These are phyloP conservation scores for Geotrichum klebahnii DNA, from an alignment of 1,139 yeast genomes.

Conservation along the genomic window DNA sequence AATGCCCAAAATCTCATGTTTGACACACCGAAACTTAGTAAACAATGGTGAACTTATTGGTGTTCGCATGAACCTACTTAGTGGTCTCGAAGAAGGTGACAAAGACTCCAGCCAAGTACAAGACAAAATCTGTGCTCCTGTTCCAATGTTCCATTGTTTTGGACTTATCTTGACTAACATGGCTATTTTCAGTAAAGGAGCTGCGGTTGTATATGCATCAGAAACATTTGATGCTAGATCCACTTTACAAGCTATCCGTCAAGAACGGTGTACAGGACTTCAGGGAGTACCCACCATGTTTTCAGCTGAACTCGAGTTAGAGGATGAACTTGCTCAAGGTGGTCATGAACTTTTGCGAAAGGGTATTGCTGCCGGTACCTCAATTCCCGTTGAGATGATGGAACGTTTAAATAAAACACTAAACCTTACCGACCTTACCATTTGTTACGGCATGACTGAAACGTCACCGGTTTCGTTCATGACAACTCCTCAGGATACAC, in stretches of 20 bases:
- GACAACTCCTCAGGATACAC: constrained; percentile 33
- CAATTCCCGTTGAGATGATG: constrained; percentile 37
- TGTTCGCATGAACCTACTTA: constrained; percentile 34
- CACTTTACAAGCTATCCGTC: constrained; percentile 30
- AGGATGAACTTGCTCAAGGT: constrained; percentile 28
- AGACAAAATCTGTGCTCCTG: constrained; percentile 37
- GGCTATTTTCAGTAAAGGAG: constrained; percentile 33
- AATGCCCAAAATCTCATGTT: constrained; percentile 34
- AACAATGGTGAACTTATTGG: constrained; percentile 37
- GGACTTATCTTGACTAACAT: constrained; percentile 38
- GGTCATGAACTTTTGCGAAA: constrained; percentile 32
- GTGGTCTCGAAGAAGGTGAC: too few species aligned
- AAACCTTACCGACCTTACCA: constrained; percentile 32
- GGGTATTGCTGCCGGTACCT: constrained; percentile 38
- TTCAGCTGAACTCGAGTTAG: constrained; percentile 35
- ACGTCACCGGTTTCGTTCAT: constrained; percentile 38
- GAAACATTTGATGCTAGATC: constrained; percentile 34
- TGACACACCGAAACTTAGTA: constrained; percentile 34
- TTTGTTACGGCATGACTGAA: constrained; percentile 41
- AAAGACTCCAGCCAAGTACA: constrained; percentile 29
- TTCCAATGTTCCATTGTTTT: constrained; percentile 40
- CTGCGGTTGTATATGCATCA: constrained; percentile 35
- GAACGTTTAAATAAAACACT: constrained; percentile 26
- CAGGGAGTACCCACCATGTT: constrained; percentile 40
- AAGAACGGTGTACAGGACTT: constrained; percentile 34